Evolutionary conservation across 106 monocot species (phyloP).

Genomic region (Apostasia ramifera): DNA sequence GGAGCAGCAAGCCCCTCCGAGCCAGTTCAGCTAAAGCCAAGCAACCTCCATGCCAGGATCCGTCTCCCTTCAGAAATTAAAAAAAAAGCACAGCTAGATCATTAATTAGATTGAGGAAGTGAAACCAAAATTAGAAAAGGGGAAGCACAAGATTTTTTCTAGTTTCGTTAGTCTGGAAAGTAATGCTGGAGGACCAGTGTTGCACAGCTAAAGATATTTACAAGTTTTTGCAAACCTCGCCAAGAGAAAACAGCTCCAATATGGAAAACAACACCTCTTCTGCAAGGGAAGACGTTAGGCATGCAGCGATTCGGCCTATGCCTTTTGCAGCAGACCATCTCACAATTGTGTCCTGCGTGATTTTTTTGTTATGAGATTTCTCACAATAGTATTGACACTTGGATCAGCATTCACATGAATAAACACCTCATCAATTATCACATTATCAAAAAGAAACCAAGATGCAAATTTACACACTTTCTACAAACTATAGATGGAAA

Average conservation of each 20-base stretch:
- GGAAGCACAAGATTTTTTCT: not conserved
- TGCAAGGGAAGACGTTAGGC: constrained; percentile 65
- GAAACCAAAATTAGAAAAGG: not conserved
- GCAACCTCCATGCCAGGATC: constrained; percentile 99
- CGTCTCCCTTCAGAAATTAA: constrained; percentile 82
- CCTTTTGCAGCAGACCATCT: constrained; percentile 99
- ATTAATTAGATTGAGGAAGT: not conserved
- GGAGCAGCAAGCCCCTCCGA: constrained; percentile 89
- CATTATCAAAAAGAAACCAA: not conserved
- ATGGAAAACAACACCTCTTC: constrained; percentile 85
- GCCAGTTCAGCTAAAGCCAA: constrained; percentile 94
- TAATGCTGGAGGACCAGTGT: not conserved
- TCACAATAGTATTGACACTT: not conserved
- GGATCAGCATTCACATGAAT: no score
- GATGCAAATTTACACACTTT: no score
- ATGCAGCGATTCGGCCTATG: constrained; percentile 80
- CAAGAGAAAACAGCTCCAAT: constrained; percentile 79
- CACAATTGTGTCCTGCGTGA: constrained; percentile 82
- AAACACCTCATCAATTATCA: not conserved
- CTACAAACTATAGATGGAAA: no score
- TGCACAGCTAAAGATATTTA: constrained; percentile 1
- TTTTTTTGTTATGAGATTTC: constrained; percentile 8
- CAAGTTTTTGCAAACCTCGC: constrained; percentile 54
- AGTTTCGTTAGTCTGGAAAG: no score
- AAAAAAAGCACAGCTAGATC: constrained; percentile 4